A percentile compares a stretch with the other conserved stretches of the same genome.
phyloP scores from a whole-genome alignment of 768 basidiomycete genomes.

The Epithele typhae region DNA sequence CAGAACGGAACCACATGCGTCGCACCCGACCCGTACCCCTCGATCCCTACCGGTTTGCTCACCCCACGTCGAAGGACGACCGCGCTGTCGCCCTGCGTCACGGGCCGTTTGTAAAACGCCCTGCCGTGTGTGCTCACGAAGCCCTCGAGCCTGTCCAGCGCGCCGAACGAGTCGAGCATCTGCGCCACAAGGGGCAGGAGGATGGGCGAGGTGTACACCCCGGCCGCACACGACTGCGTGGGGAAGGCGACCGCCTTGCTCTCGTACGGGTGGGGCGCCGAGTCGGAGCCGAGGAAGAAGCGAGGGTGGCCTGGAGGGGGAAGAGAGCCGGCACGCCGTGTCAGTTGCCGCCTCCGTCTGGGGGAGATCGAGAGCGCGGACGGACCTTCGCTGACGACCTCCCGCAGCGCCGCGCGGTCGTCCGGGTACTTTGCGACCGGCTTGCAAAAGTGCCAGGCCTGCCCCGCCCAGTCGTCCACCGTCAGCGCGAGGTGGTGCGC shows the following conservation, averaged over 20 bases:
- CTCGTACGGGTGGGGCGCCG: constrained; percentile 81
- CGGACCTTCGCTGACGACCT: constrained; percentile 72
- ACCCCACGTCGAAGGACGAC: constrained; percentile 43
- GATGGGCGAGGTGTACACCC: constrained; percentile 92
- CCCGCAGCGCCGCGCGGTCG: constrained; percentile 78
- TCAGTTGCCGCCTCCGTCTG: neutral
- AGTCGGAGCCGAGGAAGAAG: constrained; percentile 97
- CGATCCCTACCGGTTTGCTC: constrained; percentile 36
- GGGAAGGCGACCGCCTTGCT: constrained; percentile 70
- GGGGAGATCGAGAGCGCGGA: constrained; percentile 4
- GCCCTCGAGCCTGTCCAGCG: constrained; percentile 72
- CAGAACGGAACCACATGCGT: constrained; percentile 75
- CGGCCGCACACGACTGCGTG: constrained; percentile 80
- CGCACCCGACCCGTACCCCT: constrained; percentile 36
- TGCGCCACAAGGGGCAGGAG: constrained; percentile 88
- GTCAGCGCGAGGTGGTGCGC: constrained; percentile 93
- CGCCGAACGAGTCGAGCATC: constrained; percentile 81
- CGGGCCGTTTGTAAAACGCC: constrained; percentile 59
- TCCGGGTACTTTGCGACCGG: constrained; percentile 96
- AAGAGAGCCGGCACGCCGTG: too few species aligned
- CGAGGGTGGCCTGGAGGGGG: constrained; percentile 68
- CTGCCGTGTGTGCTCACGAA: constrained; percentile 82
- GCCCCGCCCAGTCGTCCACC: constrained; percentile 95
- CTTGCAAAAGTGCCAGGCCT: constrained; percentile 95
- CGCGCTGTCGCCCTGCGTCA: constrained; percentile 26